Evolutionary conservation across 495 filamentous ascomycete species (phyloP).

Genomic region (Terfezia claveryi): DNA sequence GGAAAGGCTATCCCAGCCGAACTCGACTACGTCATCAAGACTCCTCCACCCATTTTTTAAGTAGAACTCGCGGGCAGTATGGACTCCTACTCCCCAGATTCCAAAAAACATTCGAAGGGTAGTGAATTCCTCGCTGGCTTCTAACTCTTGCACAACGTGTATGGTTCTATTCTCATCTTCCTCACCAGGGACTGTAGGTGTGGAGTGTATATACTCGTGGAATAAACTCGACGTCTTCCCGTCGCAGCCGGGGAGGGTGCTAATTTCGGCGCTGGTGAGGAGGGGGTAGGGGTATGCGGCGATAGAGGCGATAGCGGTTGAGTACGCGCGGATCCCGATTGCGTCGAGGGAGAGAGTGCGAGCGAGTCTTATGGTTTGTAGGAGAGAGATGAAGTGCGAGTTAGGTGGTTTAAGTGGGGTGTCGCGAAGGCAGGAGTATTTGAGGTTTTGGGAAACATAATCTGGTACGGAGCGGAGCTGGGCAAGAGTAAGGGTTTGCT

Average conservation of each 20-base stretch:
- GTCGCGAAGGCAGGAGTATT: conserved; percentile 64
- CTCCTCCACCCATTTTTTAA: conserved; percentile 50
- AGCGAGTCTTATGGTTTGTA: conserved; percentile 51
- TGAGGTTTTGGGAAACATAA: conserved; percentile 30
- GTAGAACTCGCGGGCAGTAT: conserved; percentile 66
- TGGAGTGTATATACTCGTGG: conserved; percentile 43
- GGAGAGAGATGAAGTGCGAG: conserved; percentile 46
- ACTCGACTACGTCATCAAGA: conserved; percentile 65
- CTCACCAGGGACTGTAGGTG: conserved; percentile 4
- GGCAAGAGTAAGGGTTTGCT: not conserved
- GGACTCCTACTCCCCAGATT: conserved; percentile 80
- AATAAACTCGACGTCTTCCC: conserved; percentile 59
- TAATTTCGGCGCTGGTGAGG: conserved; percentile 35
- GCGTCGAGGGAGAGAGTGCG: conserved; percentile 49
- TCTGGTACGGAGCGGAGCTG: conserved; percentile 20
- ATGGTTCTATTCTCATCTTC: conserved; percentile 26
- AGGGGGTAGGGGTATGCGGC: conserved; percentile 58
- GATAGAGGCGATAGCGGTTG: conserved; percentile 59
- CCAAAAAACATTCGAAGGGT: conserved; percentile 47
- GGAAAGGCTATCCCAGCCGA: conserved; percentile 52
- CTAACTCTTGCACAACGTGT: conserved; percentile 38
- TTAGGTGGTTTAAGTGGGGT: conserved; percentile 53
- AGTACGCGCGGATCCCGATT: conserved; percentile 72
- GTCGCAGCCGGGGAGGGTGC: conserved; percentile 58
- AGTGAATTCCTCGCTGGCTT: conserved; percentile 38